Evolutionary conservation across 257 asterid genomes (phyloP), one percentile per base, ranked within the genome.

Genomic region (Penstemon eatonii): DNA sequence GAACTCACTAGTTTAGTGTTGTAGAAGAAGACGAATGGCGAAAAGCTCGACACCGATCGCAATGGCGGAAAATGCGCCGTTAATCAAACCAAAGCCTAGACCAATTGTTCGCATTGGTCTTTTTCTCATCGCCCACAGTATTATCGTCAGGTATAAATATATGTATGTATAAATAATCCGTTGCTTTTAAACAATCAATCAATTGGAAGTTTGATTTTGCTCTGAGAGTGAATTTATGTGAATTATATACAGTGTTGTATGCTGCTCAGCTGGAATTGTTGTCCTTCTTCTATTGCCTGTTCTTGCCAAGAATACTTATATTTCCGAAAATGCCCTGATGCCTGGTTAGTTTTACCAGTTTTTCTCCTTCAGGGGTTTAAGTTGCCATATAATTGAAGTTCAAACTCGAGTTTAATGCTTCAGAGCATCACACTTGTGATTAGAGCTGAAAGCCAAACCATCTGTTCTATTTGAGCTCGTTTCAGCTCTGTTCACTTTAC

Each of bases 321-420:
- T 91, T 49, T 89, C 96, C 19, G 99, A 94, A 79, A 94, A 94
- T 74, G 97, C 97, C 36, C 83, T 94, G 62, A 94, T 94, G 96
- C 97, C 97, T 69, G 96, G 99, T 94, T 43, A 25, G 95, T 78
- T 58, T 40, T 19, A 41, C 44, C 44, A 13, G 5, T 63, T 51
- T 63, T 46, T 8, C 6, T 19, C 33, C 9, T 38, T 8, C 13
- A 25, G 33, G 33, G 33, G 33, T 25, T 25, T 25, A 25, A 25
- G 33, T 25, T 25, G 33, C 33, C 33, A 25, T 25, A 25, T 25
- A 25, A 25, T 25, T 25, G 33, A 25, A 25, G 2, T 25, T 25
- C 33, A 25, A 25, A 25, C 33, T 25, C 33, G 33, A 25, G 33
- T 25, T 25, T 25, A 25, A 25, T 25, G 2, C 33, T 25, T 25